phyloP scores from a whole-genome alignment of 495 filamentous ascomycete genomes.

The Penicillium steckii region DNA sequence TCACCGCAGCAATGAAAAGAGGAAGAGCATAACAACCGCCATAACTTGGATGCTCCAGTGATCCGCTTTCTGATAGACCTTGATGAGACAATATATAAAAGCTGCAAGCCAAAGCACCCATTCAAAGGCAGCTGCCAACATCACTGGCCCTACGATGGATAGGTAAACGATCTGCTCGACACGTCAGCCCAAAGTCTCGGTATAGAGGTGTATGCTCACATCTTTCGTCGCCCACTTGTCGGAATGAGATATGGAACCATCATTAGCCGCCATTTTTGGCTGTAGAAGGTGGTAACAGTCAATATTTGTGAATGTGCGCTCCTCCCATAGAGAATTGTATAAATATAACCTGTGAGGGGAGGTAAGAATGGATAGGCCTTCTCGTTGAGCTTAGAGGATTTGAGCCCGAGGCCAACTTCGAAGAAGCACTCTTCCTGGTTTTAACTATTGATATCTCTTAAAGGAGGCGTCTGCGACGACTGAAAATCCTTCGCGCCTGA shows the following conservation, averaged over 20 bases:
- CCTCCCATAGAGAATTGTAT: not conserved
- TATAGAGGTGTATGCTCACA: constrained; percentile 44
- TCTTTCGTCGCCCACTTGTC: constrained; percentile 59
- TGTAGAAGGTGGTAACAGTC: not conserved
- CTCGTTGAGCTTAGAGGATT: too few species aligned
- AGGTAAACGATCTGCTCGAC: constrained; percentile 72
- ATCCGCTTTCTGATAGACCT: constrained; percentile 89
- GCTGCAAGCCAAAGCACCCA: constrained; percentile 94
- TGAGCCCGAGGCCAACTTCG: not conserved
- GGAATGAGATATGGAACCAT: not conserved
- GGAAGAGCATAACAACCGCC: constrained; percentile 68
- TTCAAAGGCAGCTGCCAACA: constrained; percentile 84
- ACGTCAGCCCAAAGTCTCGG: not conserved
- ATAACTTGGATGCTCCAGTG: constrained; percentile 77
- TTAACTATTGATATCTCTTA: not conserved
- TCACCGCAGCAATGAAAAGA: constrained; percentile 76
- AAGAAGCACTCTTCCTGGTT: not conserved
- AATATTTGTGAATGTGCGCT: not conserved
- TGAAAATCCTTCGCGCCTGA: not conserved
- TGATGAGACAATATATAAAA: constrained; percentile 86
- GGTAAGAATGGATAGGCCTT: too few species aligned
- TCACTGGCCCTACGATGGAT: constrained; percentile 74
- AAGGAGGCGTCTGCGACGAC: not conserved
- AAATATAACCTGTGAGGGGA: too few species aligned
- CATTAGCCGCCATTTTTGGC: not conserved